phyloP scores from a whole-genome alignment of 495 filamentous ascomycete species.

The Massariosphaeria phaeospora region DNA sequence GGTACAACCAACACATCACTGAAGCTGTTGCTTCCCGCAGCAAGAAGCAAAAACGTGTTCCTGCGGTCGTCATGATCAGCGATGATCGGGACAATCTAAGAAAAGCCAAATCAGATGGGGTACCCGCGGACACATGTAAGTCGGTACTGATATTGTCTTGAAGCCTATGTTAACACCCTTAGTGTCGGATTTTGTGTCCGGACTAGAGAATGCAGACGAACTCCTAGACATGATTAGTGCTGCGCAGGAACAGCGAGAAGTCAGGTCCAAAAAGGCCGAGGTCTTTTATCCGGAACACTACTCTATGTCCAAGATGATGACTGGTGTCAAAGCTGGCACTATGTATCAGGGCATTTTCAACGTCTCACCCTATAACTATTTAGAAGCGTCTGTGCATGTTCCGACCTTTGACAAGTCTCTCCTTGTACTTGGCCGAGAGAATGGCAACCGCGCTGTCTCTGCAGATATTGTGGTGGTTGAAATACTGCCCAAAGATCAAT shows the following conservation, averaged over 20 bases:
- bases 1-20: conserved; percentile 80
- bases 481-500: conserved; percentile 85
- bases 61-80: conserved; percentile 84
- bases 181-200: conserved; percentile 72
- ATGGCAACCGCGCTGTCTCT: conserved; percentile 88
- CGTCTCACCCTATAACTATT: conserved; percentile 94
- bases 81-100: conserved; percentile 83
- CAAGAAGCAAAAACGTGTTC: conserved; percentile 56
- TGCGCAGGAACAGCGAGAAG: conserved; percentile 59
- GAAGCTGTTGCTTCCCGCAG: conserved; percentile 49
- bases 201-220: conserved; percentile 73
- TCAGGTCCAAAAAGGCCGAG: conserved; percentile 59
- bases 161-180: neutral
- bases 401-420: conserved; percentile 84
- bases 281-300: conserved; percentile 75
- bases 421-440: conserved; percentile 86
- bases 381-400: conserved; percentile 87
- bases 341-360: conserved; percentile 93
- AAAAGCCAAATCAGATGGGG: conserved; percentile 72
- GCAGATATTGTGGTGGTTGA: conserved; percentile 91
- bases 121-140: conserved; percentile 45
- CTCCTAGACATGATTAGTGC: conserved; percentile 94
- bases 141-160: neutral
- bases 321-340: conserved; percentile 75
- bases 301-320: conserved; percentile 89